Evolutionary conservation across 2,329 filamentous ascomycete genomes (phyloP).

Genomic region (Colletotrichum graminicola): DNA sequence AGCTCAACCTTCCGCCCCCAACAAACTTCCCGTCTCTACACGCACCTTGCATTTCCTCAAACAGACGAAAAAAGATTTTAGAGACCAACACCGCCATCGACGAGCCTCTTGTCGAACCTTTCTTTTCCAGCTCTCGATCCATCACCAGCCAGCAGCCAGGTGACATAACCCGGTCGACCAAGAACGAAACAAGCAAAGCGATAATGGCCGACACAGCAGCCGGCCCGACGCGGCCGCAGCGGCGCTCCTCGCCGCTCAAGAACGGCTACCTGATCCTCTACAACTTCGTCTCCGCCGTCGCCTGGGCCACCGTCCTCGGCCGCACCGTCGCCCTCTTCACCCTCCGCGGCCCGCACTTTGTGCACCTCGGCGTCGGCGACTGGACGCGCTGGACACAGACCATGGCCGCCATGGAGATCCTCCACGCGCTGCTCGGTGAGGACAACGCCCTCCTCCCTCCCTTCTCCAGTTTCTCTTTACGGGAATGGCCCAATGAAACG

Average conservation of each 20-base stretch:
- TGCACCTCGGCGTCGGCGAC: constrained; percentile 72
- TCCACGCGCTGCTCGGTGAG: constrained; percentile 83
- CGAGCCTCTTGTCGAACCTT: neutral
- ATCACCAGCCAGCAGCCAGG: neutral
- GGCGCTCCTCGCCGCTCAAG: constrained; percentile 60
- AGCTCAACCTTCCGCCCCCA: constrained; percentile 41
- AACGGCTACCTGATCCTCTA: constrained; percentile 84
- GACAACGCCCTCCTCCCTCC: constrained; percentile 15
- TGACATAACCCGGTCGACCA: neutral
- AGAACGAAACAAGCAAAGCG: neutral
- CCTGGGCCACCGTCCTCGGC: constrained; percentile 84
- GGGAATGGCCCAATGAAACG: neutral
- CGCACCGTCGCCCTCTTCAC: constrained; percentile 71
- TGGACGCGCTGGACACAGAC: constrained; percentile 88
- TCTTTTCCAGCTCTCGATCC: neutral
- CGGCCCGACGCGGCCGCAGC: constrained; percentile 41
- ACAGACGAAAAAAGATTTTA: neutral
- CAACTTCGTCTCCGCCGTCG: constrained; percentile 80
- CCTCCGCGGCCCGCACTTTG: constrained; percentile 66
- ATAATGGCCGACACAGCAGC: constrained; percentile 42
- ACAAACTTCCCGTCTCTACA: constrained; percentile 27
- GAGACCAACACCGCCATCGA: too few species aligned
- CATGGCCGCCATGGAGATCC: constrained; percentile 82
- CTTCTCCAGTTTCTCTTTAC: neutral
- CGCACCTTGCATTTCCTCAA: neutral